Evolutionary conservation across 257 asterid species (phyloP).

Genomic region (Solanum chmielewskii): DNA sequence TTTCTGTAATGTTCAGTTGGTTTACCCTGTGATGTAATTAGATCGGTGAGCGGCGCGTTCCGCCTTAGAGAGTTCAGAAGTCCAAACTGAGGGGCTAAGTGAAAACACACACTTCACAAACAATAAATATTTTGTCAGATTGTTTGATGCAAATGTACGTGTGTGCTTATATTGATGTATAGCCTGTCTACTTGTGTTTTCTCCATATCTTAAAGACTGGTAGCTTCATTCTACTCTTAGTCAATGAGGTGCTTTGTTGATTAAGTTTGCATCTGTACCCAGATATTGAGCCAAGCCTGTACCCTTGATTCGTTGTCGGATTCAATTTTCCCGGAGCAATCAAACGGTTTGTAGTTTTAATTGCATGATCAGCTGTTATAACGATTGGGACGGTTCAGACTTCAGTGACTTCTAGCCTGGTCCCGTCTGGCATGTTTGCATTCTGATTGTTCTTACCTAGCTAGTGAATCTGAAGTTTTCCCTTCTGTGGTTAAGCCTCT

Average conservation of each 20-base stretch:
- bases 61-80: neutral
- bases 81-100: constrained; percentile 1
- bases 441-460: neutral
- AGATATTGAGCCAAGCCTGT: neutral
- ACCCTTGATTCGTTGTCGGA: neutral
- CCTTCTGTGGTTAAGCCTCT: neutral
- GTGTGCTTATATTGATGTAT: neutral
- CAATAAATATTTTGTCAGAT: neutral
- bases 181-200: neutral
- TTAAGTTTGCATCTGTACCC: neutral
- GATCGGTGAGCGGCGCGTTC: neutral
- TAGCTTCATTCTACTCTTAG: neutral
- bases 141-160: neutral
- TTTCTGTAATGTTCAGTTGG: neutral
- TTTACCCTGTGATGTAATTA: neutral
- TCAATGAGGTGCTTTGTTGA: neutral
- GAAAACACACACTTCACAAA: neutral
- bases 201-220: neutral
- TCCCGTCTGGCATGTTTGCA: neutral
- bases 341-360: neutral
- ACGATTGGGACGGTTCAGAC: neutral
- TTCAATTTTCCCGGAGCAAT: neutral
- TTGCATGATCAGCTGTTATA: neutral
- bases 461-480: neutral
- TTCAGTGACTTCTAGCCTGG: neutral